Conservation (phyloP, 225 moss, liverwort and hornwort genomes). For the Pseudisothecium myosuroides region DNA sequence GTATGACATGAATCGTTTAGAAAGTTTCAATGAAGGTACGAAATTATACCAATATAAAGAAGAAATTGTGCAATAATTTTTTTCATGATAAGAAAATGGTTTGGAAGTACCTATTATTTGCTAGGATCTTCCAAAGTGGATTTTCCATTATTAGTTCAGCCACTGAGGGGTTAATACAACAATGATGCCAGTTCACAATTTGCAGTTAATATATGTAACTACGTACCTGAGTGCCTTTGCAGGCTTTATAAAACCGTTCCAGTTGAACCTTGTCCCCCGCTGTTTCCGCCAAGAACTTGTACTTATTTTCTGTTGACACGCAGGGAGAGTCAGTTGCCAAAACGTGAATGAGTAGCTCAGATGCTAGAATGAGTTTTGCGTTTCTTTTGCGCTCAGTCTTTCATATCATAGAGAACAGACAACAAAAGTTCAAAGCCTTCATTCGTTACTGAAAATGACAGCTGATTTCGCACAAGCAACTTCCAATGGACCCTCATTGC, state of each 20-base stretch:
- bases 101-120: not conserved
- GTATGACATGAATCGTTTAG: not conserved
- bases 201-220: not conserved
- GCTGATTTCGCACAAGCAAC: not conserved
- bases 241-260: constrained; percentile 72
- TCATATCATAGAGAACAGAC: not conserved
- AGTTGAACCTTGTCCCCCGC: constrained; percentile 78
- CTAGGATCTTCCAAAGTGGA: not conserved
- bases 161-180: not conserved
- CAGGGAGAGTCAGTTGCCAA: not conserved
- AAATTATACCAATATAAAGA: not conserved
- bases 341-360: not conserved
- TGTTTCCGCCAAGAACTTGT: constrained; percentile 74
- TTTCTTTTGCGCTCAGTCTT: not conserved
- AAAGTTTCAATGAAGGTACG: not conserved
- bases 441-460: not conserved
- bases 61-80: not conserved
- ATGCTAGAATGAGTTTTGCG: not conserved
- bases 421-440: not conserved
- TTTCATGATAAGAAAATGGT: not conserved
- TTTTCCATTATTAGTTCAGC: not conserved
- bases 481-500: not conserved
- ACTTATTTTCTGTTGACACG: constrained; percentile 45
- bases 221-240: constrained; percentile 70
- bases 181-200: not conserved